phyloP scores from a whole-genome alignment of 2,329 filamentous ascomycete genomes.

The Geoglossum cookeanum region DNA sequence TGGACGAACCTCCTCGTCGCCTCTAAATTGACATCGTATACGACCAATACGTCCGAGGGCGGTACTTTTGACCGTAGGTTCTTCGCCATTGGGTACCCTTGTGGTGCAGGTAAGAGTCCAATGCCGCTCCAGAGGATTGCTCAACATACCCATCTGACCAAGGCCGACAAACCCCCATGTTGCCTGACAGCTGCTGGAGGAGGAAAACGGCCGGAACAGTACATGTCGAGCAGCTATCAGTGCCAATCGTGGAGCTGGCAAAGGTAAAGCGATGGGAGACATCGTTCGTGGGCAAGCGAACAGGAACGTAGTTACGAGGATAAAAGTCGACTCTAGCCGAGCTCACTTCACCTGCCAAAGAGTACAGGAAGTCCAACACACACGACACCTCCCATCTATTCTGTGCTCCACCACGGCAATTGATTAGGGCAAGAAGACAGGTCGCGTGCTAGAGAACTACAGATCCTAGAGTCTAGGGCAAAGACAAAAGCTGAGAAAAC shows the following conservation, averaged over 20 bases:
- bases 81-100: conserved; percentile 54
- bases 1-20: conserved; percentile 36
- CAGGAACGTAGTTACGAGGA: neutral
- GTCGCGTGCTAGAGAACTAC: too few relatives aligned
- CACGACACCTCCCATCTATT: neutral
- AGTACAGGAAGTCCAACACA: too few relatives aligned
- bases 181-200: conserved; percentile 11
- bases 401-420: neutral
- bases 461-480: too few relatives aligned
- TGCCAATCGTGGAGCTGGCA: neutral
- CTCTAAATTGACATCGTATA: conserved; percentile 46
- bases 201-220: neutral
- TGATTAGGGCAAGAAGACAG: too few relatives aligned
- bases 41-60: conserved; percentile 37
- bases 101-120: conserved; percentile 7
- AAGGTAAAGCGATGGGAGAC: neutral
- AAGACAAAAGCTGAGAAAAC: too few relatives aligned
- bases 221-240: neutral
- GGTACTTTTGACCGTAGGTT: conserved; percentile 50
- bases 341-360: neutral
- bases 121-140: neutral
- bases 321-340: neutral
- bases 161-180: conserved; percentile 41
- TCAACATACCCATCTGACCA: conserved; percentile 38
- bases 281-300: neutral